phyloP scores from a whole-genome alignment of 2,329 filamentous ascomycete species.

The Colletotrichum sp. region DNA sequence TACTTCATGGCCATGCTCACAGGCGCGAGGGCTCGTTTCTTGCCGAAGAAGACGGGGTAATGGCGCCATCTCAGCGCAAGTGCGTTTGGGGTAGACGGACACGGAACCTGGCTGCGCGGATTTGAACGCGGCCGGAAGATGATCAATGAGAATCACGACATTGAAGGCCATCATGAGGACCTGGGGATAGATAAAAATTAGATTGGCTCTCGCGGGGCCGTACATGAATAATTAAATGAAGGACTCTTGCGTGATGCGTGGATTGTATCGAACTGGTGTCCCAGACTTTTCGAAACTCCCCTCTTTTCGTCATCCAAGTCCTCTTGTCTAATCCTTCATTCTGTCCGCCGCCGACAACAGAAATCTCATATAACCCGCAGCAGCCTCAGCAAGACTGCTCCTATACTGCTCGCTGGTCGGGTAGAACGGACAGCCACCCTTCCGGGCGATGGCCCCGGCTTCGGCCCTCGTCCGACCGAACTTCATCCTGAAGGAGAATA shows the following conservation, averaged over 20 bases:
- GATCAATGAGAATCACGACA: not conserved
- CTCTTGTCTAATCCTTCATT: not conserved
- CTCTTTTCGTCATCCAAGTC: not conserved
- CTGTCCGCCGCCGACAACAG: constrained; percentile 20
- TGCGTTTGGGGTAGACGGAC: not conserved
- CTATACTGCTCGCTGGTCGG: constrained; percentile 46
- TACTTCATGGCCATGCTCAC: constrained; percentile 61
- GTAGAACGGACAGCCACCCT: constrained; percentile 43
- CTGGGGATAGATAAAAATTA: not conserved
- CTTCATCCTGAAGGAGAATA: constrained; percentile 51
- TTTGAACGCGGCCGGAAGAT: accelerated
- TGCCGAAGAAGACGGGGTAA: constrained; percentile 6
- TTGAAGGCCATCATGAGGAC: not conserved
- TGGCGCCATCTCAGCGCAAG: not conserved
- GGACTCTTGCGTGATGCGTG: not conserved
- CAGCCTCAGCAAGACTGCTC: constrained; percentile 46
- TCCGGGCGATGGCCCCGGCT: not conserved
- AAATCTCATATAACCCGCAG: constrained; percentile 53
- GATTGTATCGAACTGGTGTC: not conserved
- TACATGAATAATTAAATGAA: not conserved
- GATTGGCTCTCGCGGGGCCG: not conserved
- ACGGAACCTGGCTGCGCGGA: not conserved
- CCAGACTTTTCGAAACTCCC: accelerated
- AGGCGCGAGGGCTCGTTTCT: constrained; percentile 48
- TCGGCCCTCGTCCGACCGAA: constrained; percentile 39